These are phyloP conservation scores for Apiospora marii DNA, from an alignment of 2,329 filamentous ascomycete species.

Conservation along the genomic window DNA sequence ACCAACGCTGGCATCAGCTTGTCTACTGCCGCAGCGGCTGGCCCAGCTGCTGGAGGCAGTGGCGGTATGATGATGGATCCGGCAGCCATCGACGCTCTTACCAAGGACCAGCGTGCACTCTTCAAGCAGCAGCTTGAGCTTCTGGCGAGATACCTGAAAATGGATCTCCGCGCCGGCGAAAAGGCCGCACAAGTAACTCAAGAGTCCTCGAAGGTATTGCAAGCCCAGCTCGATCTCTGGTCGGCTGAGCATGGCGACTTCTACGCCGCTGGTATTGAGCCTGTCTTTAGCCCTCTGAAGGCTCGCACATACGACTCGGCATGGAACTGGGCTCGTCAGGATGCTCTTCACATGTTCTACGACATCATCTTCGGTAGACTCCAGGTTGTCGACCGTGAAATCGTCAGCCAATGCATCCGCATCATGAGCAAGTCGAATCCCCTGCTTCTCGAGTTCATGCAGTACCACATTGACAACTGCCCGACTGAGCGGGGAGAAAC, in stretches of 20 bases:
- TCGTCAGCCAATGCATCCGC: conserved; percentile 97
- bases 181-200: conserved; percentile 88
- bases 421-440: conserved; percentile 99
- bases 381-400: conserved; percentile 92
- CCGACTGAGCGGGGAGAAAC: conserved; percentile 96
- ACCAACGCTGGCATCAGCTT: conserved; percentile 82
- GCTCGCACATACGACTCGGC: conserved; percentile 97
- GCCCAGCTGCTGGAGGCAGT: conserved; percentile 71
- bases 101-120: conserved; percentile 92
- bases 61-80: conserved; percentile 99
- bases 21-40: conserved; percentile 77
- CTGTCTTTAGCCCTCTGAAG: conserved; percentile 91
- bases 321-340: conserved; percentile 99
- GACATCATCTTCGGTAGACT: conserved; percentile 98
- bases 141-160: conserved; percentile 93
- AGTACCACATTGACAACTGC: conserved; percentile 99
- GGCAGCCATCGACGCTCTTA: conserved; percentile 93
- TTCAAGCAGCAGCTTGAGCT: conserved; percentile 99
- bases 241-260: conserved; percentile 94
- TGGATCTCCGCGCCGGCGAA: conserved; percentile 95
- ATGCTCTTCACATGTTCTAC: conserved; percentile 98
- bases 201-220: conserved; percentile 85
- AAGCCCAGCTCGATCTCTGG: conserved; percentile 95
- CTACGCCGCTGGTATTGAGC: conserved; percentile 93
- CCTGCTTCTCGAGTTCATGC: conserved; percentile 96